Base-by-base conservation (phyloP, 768 basidiomycete species). In the Coprinopsis strossmayeri region DNA sequence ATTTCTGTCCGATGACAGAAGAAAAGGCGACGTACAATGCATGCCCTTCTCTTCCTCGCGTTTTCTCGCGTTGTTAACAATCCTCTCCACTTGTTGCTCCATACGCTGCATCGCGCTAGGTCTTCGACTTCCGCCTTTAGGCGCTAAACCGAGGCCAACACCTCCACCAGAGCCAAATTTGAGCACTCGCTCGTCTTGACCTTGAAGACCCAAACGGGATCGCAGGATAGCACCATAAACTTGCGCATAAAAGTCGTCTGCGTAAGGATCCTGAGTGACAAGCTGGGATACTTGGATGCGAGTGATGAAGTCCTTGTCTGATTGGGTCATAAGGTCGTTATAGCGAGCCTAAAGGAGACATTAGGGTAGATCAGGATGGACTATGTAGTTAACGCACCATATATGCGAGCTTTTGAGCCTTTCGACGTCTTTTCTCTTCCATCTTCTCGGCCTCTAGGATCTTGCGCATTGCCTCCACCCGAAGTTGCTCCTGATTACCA, bases 261-360 rank as follows among this genome's bases (percentile, higher is more conserved):
- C 83, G 64, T 95, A 98, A 0, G 96, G 96, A 67, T 99, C 96
- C 59, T 90, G 85, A 4, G 93, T 95, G 37, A 96, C 93, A 34
- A 98, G 86, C 61, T 98, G 96, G 1, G 95, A 97, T 27, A 99
- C 91, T 65, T 99, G 96, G 54, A 99, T 98, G 21, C 96, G 84
- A 28, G 96, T 98, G 68, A 99, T 98, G 62, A 98, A 99, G 61
- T 98, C 96, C 69, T 98, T 98, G 74, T 99, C 96, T 10, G 90
- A 93, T 67, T 93, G 91, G 2, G 91, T 92, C 92, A 95, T 95
- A 30, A 94, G 75, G 63, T 93, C 91, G 57, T 95, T 95, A 61
- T 93, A 93, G 51, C 89, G 82, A 52, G 92, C 81, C 91, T 92
- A 45, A 81, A 30, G 48, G 48, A 54, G 5, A 56, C 46, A 32